Conservation (phyloP, 2,329 filamentous ascomycete species). For the Colletotrichum sansevieriae region DNA sequence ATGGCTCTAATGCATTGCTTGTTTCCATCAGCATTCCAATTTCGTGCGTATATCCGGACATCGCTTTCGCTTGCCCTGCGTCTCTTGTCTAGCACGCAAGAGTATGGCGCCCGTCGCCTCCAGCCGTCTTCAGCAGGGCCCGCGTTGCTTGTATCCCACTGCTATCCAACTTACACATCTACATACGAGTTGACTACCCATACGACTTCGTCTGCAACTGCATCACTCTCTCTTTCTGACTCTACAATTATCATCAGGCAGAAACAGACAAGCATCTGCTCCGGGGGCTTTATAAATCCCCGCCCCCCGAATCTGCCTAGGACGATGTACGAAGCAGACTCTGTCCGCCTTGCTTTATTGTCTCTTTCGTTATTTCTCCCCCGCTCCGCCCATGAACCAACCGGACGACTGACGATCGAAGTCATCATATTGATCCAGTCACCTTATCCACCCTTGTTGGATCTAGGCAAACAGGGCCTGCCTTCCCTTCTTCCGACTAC, state of each 20-base stretch:
- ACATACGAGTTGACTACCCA: constrained; percentile 10
- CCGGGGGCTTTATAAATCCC: constrained; percentile 1
- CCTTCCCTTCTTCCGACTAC: constrained; percentile 14
- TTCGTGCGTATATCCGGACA: neutral
- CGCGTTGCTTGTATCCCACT: neutral
- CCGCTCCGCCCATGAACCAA: constrained; percentile 9
- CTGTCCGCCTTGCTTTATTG: constrained; percentile 11
- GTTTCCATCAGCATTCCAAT: constrained; percentile 16
- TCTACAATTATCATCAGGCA: constrained; percentile 8
- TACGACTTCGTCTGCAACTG: constrained; percentile 5
- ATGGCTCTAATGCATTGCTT: constrained; percentile 6
- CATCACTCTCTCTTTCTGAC: neutral
- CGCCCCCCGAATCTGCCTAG: constrained; percentile 9
- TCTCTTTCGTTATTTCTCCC: neutral
- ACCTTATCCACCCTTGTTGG: constrained; percentile 13
- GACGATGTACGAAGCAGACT: neutral
- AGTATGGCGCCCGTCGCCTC: constrained; percentile 3
- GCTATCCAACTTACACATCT: constrained; percentile 10
- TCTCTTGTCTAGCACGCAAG: neutral
- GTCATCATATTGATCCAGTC: constrained; percentile 13
- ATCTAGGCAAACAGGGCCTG: constrained; percentile 16
- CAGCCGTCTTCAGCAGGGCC: neutral
- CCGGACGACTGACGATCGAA: constrained; percentile 22
- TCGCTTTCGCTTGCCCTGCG: constrained; percentile 2
- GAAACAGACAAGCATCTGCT: neutral